Evolutionary conservation across 202 grass and related monocot genomes (phyloP), one percentile per base, ranked within the genome.

Genomic region (Musa balbisiana): DNA sequence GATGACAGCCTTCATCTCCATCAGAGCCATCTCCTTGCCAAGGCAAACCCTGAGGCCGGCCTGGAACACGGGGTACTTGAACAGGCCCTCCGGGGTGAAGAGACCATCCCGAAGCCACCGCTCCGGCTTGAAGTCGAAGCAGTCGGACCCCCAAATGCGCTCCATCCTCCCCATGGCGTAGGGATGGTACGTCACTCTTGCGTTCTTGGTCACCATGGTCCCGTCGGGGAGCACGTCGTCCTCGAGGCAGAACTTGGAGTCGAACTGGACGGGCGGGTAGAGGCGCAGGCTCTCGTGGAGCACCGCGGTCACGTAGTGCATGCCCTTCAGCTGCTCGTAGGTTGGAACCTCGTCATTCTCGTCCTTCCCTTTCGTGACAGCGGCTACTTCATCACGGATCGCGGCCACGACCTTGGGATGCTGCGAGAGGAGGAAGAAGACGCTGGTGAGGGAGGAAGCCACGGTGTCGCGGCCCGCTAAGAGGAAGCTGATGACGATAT

Each of bases 111-210:
- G 72, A 75, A 96, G 80, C 92, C 92, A 96, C 33, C 89, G 55
- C 12, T 85, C 86, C 0, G 92, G 92, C 51, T 80, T 79, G 78
- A 89, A 96, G 26, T 67, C 84, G 49, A 65, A 55, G 68, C 83
- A 83, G 77, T 96, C 80, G 55, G 67, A 55, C 43, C 92, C 92
- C 92, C 88, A 96, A 69, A 91, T 87, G 16, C 49, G 24, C 22
- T 79, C 82, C 92, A 87, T 87, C 53, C 92, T 82, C 19, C 92
- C 84, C 92, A 96, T 96, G 53, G 92, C 82, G 71, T 96, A 96
- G 62, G 86, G 83, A 80, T 89, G 86, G 77, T 91, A 96, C 70
- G 83, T 91, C 2, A 96, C 86, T 17, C 82, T 87, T 51, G 82
- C 58, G 33, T 81, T 84, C 33, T 76, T 84, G 0, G 72, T 49